phyloP scores from a whole-genome alignment of 768 basidiomycete genomes.

The Hydnomerulius pinastri region DNA sequence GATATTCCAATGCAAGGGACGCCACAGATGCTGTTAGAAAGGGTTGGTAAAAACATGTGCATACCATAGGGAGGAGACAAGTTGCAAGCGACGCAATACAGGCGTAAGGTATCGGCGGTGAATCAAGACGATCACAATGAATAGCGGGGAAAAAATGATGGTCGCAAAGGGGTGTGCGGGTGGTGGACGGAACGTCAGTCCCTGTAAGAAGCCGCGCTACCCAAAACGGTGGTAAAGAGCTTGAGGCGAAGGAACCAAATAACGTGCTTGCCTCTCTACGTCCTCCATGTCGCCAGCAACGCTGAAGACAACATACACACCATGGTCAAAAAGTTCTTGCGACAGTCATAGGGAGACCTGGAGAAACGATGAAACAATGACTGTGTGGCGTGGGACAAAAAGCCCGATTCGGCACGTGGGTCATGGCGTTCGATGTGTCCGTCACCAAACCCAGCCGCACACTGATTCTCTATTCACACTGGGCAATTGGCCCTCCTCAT shows the following conservation, averaged over 20 bases:
- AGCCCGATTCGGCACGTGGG: not conserved
- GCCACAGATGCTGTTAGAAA: no score
- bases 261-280: not conserved
- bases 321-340: no score
- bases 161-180: not conserved
- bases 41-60: no score
- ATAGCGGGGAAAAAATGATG: no score
- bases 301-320: no score
- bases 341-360: no score
- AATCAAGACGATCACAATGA: no score
- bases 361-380: not conserved
- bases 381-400: slow-evolving; percentile 27
- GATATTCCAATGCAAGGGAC: not conserved
- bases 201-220: not conserved
- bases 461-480: slow-evolving; percentile 13
- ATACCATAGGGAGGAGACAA: no score
- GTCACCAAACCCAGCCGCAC: slow-evolving; percentile 8
- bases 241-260: no score
- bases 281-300: not conserved
- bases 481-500: slow-evolving; percentile 13
- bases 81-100: no score
- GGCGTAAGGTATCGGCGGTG: no score
- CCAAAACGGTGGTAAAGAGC: not conserved
- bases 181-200: not conserved
- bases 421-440: slow-evolving; percentile 4